Evolutionary conservation across 1,139 yeast genomes (phyloP).

Genomic region (Candida sanyaensis): DNA sequence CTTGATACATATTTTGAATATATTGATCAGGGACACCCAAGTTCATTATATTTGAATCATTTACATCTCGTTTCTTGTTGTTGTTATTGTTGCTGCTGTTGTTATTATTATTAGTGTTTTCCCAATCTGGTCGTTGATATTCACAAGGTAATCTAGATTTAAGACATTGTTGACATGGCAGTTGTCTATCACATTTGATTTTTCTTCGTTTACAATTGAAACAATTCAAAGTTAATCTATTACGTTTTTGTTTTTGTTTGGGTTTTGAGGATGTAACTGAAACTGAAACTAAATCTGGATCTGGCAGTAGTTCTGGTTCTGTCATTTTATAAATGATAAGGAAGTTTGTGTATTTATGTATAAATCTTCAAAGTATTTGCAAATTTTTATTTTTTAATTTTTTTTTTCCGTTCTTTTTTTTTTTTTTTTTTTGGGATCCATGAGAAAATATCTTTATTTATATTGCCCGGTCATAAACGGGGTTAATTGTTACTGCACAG

Average conservation of each 20-base stretch:
- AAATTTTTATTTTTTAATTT: neutral
- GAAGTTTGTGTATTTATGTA: too few relatives aligned
- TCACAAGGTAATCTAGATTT: conserved; percentile 8
- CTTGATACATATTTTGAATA: neutral
- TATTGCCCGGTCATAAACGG: too few relatives aligned
- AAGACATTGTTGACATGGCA: conserved; percentile 30
- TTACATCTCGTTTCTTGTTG: too few relatives aligned
- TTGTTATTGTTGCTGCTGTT: too few relatives aligned
- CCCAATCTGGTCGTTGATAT: neutral
- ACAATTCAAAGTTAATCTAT: conserved; percentile 27
- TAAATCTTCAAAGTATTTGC: too few relatives aligned
- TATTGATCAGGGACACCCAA: neutral
- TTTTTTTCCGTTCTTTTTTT: neutral
- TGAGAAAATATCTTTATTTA: too few relatives aligned
- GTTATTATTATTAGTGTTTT: too few relatives aligned
- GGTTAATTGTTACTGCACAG: neutral
- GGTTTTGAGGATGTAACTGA: neutral
- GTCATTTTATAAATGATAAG: too few relatives aligned
- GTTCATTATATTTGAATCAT: neutral
- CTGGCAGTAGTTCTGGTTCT: too few relatives aligned
- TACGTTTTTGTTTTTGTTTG: conserved; percentile 14
- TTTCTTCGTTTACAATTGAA: conserved; percentile 28
- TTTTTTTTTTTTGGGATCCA: neutral
- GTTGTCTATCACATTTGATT: conserved; percentile 30
- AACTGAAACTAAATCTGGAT: too few relatives aligned